Conservation (phyloP, 2,329 filamentous ascomycete species). For the Stemphylium lycopersici region DNA sequence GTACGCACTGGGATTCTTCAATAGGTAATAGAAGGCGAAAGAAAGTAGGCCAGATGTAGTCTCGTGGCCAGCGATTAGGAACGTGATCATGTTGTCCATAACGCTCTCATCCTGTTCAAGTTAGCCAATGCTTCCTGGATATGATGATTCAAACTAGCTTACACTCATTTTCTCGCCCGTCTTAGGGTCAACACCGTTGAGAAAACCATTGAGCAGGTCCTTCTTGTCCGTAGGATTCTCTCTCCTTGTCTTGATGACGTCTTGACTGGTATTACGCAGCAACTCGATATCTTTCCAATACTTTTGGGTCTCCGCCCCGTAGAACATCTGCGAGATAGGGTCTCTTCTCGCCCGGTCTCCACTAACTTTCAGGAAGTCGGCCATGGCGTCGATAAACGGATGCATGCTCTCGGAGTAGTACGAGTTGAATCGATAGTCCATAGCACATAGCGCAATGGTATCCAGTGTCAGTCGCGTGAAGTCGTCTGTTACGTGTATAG, state of each 20-base stretch:
- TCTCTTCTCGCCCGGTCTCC: slow-evolving; percentile 42
- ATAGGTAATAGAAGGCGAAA: slow-evolving; percentile 58
- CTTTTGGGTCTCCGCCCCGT: slow-evolving; percentile 50
- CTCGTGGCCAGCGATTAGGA: slow-evolving; percentile 59
- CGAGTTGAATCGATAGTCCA: slow-evolving; percentile 52
- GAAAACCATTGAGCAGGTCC: slow-evolving; percentile 66
- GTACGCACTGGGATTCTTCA: slow-evolving; percentile 59
- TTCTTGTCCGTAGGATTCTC: slow-evolving; percentile 61
- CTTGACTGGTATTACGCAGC: slow-evolving; percentile 62
- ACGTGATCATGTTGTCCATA: slow-evolving; percentile 71
- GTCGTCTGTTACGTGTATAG: slow-evolving; percentile 47
- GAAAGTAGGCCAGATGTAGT: slow-evolving; percentile 48
- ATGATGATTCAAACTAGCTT: background rate
- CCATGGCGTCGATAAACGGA: slow-evolving; percentile 49
- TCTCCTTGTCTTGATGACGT: slow-evolving; percentile 64
- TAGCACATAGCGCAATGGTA: slow-evolving; percentile 48
- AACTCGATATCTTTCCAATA: slow-evolving; percentile 60
- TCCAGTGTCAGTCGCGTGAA: slow-evolving; percentile 49
- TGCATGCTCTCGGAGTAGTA: slow-evolving; percentile 48
- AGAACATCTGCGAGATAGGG: slow-evolving; percentile 43
- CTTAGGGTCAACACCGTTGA: slow-evolving; percentile 65
- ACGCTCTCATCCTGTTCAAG: slow-evolving; percentile 60
- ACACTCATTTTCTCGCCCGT: slow-evolving; percentile 62
- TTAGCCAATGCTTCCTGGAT: background rate
- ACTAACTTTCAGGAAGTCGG: slow-evolving; percentile 45